phyloP scores from a whole-genome alignment of 2,329 filamentous ascomycete species.

The Fusarium brevicatenulatum region DNA sequence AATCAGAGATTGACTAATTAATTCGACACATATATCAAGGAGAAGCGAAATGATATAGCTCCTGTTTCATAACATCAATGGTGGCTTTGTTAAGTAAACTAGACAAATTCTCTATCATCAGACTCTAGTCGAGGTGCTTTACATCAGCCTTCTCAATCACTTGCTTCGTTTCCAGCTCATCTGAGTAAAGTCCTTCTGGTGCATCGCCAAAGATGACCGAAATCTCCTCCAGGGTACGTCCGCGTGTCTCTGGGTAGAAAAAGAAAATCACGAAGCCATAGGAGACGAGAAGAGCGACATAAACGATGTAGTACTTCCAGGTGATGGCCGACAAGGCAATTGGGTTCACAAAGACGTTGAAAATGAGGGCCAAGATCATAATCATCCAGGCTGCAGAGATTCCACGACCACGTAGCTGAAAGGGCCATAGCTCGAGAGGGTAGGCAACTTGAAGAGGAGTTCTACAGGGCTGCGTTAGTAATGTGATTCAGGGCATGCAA shows the following conservation, averaged over 20 bases:
- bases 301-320: slow-evolving; percentile 23
- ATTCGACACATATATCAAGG: neutral
- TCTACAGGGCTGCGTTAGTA: neutral
- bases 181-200: slow-evolving; percentile 10
- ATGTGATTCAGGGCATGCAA: no score
- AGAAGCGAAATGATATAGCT: neutral
- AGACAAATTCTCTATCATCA: neutral
- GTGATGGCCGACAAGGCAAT: neutral
- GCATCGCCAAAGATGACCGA: slow-evolving; percentile 14
- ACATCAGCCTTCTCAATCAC: slow-evolving; percentile 13
- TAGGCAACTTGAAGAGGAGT: slow-evolving; percentile 19
- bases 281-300: slow-evolving; percentile 8
- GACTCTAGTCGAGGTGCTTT: slow-evolving; percentile 8
- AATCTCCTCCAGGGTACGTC: slow-evolving; percentile 12
- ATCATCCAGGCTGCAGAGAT: slow-evolving; percentile 22
- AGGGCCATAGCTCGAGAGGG: slow-evolving; percentile 17
- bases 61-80: neutral
- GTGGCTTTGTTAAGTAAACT: neutral
- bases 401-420: slow-evolving; percentile 16
- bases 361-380: slow-evolving; percentile 12
- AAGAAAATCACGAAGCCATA: slow-evolving; percentile 16
- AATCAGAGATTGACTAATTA: no score
- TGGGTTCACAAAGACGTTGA: slow-evolving; percentile 20
- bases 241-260: slow-evolving; percentile 13
- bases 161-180: slow-evolving; percentile 1